phyloP scores from a whole-genome alignment of 257 asterid species.

The Fraxinus pennsylvanica region DNA sequence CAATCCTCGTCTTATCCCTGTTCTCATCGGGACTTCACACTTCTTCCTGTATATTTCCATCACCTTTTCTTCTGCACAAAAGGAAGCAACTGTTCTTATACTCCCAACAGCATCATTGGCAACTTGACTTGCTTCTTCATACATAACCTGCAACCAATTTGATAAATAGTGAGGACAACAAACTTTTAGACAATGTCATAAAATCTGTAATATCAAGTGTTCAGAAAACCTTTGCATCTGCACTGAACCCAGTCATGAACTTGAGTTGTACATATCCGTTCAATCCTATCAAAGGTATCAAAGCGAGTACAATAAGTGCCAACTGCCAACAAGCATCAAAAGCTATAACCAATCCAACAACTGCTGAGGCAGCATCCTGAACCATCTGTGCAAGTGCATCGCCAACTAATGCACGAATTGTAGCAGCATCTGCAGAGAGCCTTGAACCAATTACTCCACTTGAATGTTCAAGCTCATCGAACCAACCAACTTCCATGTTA shows the following conservation, averaged over 20 bases:
- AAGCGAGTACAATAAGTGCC: conserved; percentile 65
- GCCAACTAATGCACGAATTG: conserved; percentile 75
- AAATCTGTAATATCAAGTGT: background rate
- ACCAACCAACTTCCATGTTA: conserved; percentile 85
- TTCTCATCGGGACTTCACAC: conserved; percentile 53
- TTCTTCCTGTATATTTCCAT: conserved; percentile 51
- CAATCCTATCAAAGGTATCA: conserved; percentile 66
- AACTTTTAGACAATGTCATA: background rate
- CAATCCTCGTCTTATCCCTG: conserved; percentile 47
- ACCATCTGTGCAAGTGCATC: conserved; percentile 86
- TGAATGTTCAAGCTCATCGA: conserved; percentile 75
- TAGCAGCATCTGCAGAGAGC: conserved; percentile 86
- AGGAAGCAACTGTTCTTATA: conserved; percentile 70
- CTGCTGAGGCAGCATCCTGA: conserved; percentile 66
- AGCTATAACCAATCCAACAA: conserved; percentile 66
- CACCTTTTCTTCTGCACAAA: conserved; percentile 61
- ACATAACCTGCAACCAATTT: conserved; percentile 51
- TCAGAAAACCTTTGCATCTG: conserved; percentile 66
- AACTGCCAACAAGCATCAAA: conserved; percentile 73
- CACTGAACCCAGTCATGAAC: conserved; percentile 74
- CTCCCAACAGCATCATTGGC: conserved; percentile 70
- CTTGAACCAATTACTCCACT: conserved; percentile 84
- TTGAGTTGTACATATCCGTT: conserved; percentile 65
- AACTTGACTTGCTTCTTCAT: conserved; percentile 72
- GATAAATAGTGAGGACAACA: background rate